Conservation (phyloP, 148 eudicot species). For the Nepenthes mirabilis region DNA sequence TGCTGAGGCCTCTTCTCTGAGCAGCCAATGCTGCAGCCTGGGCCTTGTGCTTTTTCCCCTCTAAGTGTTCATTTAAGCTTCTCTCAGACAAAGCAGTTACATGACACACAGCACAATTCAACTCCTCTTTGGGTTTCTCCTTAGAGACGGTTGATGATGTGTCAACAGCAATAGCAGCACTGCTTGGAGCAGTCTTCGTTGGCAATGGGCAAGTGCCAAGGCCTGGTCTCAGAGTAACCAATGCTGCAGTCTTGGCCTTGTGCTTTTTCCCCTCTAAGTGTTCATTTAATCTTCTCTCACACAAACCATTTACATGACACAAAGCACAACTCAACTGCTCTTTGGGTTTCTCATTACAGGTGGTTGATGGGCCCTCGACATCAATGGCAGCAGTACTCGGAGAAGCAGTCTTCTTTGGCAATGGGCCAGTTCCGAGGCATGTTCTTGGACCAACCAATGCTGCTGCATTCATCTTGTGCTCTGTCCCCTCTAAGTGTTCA, state of each 20-base stretch:
- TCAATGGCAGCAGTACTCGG: constrained; percentile 1
- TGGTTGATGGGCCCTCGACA: not conserved
- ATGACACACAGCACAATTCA: no score
- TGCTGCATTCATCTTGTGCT: constrained; percentile 44
- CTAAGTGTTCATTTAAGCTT: constrained; percentile 35
- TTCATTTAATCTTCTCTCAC: constrained; percentile 31
- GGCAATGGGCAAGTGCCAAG: constrained; percentile 27
- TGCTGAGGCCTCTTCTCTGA: constrained; percentile 20
- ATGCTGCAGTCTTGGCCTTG: constrained; percentile 31
- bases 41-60: constrained; percentile 61
- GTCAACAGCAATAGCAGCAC: no score
- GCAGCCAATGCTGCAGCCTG: constrained; percentile 21
- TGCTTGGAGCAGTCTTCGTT: constrained; percentile 2
- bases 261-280: constrained; percentile 65
- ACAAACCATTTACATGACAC: not conserved
- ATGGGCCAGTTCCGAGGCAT: constrained; percentile 27
- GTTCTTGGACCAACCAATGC: constrained; percentile 13
- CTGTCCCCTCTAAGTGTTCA: constrained; percentile 52
- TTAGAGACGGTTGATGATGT: no score
- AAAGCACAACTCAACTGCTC: constrained; percentile 10
- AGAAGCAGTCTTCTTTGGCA: constrained; percentile 10
- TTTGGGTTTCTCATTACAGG: not conserved
- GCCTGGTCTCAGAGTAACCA: constrained; percentile 17
- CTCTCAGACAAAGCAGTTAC: constrained; percentile 29
- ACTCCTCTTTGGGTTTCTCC: no score